phyloP scores from a whole-genome alignment of 208 protist genomes.

The Leishmania lainsoni region DNA sequence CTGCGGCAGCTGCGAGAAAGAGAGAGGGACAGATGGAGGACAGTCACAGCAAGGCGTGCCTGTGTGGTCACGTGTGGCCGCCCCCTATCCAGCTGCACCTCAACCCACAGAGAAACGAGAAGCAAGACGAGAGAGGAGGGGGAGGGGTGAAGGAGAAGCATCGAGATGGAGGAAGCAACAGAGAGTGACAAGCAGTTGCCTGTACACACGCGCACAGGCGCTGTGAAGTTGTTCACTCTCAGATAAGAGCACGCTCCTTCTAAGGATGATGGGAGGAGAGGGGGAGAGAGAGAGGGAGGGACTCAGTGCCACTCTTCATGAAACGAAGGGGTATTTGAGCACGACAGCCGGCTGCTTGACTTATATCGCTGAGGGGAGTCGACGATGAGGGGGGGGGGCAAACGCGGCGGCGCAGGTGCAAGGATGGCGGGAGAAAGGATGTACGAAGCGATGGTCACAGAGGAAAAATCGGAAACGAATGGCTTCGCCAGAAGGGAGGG shows the following conservation, averaged over 20 bases:
- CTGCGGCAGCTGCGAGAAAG: not conserved
- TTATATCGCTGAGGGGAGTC: no score
- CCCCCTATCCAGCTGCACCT: not conserved
- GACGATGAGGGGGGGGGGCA: no score
- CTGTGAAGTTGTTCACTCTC: not conserved
- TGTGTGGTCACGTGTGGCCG: not conserved
- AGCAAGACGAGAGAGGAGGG: not conserved
- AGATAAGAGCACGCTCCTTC: no score
- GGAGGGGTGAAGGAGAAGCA: not conserved
- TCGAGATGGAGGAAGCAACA: not conserved
- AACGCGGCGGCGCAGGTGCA: no score
- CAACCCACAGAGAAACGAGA: not conserved
- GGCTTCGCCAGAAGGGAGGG: no score
- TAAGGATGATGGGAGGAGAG: not conserved
- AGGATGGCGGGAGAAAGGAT: no score
- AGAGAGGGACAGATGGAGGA: not conserved
- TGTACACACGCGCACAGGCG: not conserved
- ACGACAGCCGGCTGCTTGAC: not conserved
- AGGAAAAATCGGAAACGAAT: no score
- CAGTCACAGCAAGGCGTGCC: not conserved
- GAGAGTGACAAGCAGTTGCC: not conserved
- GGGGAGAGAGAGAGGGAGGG: no score
- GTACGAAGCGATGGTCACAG: no score
- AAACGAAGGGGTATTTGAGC: slow-evolving; percentile 4
- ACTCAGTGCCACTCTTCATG: no score